A percentile compares a stretch with the other conserved stretches of the same genome.
Evolutionary conservation across 495 filamentous ascomycete genomes (phyloP).

Genomic region (Penicillium herquei): DNA sequence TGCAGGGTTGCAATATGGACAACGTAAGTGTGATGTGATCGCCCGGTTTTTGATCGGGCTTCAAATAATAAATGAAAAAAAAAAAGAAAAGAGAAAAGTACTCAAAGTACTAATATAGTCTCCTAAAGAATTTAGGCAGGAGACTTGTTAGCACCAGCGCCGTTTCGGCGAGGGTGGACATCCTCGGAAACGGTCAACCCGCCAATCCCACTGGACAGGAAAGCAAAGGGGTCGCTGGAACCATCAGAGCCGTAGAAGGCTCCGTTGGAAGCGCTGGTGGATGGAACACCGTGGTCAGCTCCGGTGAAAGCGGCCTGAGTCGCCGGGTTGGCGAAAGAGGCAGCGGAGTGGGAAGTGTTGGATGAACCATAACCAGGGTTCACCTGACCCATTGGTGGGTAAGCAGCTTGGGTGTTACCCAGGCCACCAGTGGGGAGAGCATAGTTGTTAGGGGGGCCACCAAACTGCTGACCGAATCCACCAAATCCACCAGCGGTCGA

Average conservation of each 20-base stretch:
- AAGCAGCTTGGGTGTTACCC: constrained; percentile 73
- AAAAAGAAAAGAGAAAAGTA: too few relatives aligned
- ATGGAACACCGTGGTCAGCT: constrained; percentile 65
- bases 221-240: constrained; percentile 82
- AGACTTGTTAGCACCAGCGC: constrained; percentile 51
- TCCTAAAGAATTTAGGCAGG: constrained; percentile 37
- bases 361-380: constrained; percentile 66
- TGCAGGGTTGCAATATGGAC: constrained; percentile 42
- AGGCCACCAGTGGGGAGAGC: constrained; percentile 80
- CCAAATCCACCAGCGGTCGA: constrained; percentile 70
- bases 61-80: constrained; percentile 2
- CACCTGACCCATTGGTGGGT: constrained; percentile 75
- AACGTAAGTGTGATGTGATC: constrained; percentile 30
- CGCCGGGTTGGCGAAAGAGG: constrained; percentile 89
- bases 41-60: constrained; percentile 17
- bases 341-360: constrained; percentile 71
- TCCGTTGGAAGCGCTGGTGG: constrained; percentile 53
- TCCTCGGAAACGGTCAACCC: constrained; percentile 80
- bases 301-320: constrained; percentile 89
- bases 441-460: constrained; percentile 84
- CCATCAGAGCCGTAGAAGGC: constrained; percentile 58
- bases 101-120: constrained; percentile 13
- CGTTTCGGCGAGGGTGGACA: constrained; percentile 73
- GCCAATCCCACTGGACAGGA: constrained; percentile 79
- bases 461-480: constrained; percentile 83